phyloP scores from a whole-genome alignment of 441 rosid genomes.

The Syzygium syzygioides region DNA sequence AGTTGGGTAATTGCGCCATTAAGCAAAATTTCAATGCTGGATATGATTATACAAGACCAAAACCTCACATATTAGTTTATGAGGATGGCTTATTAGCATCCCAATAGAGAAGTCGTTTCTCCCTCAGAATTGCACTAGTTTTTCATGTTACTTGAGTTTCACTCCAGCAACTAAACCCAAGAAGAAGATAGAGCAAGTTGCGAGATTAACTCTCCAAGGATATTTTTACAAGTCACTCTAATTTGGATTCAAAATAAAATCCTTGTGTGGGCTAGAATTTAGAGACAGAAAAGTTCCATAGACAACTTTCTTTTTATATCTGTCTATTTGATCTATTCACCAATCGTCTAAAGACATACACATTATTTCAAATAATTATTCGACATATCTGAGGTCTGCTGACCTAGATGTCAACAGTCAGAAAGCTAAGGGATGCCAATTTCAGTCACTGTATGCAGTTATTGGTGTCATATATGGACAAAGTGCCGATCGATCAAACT shows the following conservation, averaged over 20 bases:
- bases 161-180: not conserved
- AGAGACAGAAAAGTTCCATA: not conserved
- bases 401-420: not conserved
- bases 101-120: not conserved
- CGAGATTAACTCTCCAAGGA: not conserved
- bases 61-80: not conserved
- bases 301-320: not conserved
- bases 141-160: not conserved
- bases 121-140: not conserved
- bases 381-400: not conserved
- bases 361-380: not conserved
- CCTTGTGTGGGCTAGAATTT: not conserved
- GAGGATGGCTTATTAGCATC: not conserved
- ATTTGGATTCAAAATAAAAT: not conserved
- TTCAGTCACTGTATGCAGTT: not conserved
- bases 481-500: not conserved
- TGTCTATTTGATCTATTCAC: not conserved
- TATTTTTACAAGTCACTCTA: not conserved
- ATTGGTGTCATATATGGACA: not conserved
- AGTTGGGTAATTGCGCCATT: not conserved
- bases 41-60: not conserved
- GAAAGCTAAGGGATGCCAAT: not conserved
- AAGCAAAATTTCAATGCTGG: not conserved
- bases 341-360: not conserved
- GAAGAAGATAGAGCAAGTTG: not conserved